Evolutionary conservation across 169 alveolate genomes (phyloP), one percentile per base, ranked within the genome.

Genomic region (Plasmodium inui): DNA sequence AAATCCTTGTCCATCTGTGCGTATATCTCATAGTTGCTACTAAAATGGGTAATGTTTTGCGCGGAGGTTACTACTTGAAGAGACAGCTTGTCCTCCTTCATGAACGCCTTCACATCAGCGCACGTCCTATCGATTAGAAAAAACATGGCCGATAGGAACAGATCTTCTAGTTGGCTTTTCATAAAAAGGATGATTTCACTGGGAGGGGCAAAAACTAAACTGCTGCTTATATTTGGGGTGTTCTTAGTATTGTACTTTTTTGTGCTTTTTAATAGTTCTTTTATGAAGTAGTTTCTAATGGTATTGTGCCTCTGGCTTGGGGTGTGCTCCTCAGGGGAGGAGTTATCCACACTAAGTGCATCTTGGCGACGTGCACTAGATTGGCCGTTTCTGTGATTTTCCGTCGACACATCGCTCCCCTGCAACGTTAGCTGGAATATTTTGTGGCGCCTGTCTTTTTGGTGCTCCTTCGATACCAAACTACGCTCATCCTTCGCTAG

Each of bases 111-210:
- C 53, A 91, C 55, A 91, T 70, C 83, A 44, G 70, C 8, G 34
- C 44, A 82, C 2, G 34, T 70, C 41, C 22, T 41, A 17, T 50
- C 85, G 34, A 91, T 91, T 46, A 91, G 57, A 50, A 71, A 46
- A 71, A 41, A 70, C 82, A 91, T 72, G 26, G 67, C 72, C 74
- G 82, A 81, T 32, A 91, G 41, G 61, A 91, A 91, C 44, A 91
- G 39, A 39, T 91, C 95, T 91, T 91, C 92, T 44, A 91, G 28
- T 26, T 82, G 91, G 26, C 67, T 91, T 44, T 82, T 67, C 91
- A 91, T 91, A 72, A 80, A 91, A 46, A 44, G n/a, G 34, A 44
- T 84, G 19, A 39, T 44, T 28, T 39, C 30, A 73, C 67, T 26
- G 34, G 53, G 84, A 32, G 72, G 50, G 8, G 22, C 3, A 10